Evolutionary conservation across 139 green algal species (phyloP).

Genomic region (Coccomyxa sp.): DNA sequence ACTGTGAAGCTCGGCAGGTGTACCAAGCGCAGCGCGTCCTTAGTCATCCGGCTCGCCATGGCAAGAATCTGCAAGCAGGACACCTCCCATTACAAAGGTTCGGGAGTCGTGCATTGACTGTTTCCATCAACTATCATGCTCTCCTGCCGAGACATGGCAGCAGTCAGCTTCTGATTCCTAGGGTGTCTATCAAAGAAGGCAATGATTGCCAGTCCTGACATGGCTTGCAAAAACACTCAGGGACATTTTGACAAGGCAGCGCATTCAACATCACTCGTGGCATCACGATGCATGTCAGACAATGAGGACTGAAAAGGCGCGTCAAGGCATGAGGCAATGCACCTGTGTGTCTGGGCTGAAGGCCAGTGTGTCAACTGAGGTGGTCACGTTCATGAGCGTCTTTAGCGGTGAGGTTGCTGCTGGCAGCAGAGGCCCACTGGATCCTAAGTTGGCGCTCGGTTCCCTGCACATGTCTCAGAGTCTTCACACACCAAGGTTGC

Average conservation of each 20-base stretch:
- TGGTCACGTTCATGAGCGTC: slow-evolving; percentile 85
- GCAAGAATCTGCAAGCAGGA: slow-evolving; percentile 59
- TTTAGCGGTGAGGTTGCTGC: slow-evolving; percentile 28
- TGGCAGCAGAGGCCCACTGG: neutral
- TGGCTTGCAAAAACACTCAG: too few relatives aligned
- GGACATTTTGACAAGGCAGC: too few relatives aligned
- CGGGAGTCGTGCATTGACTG: too few relatives aligned
- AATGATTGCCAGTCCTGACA: too few relatives aligned
- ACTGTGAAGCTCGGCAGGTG: slow-evolving; percentile 80
- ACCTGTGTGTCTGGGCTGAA: slow-evolving; percentile 81
- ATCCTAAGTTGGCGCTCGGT: neutral
- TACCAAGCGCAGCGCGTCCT: slow-evolving; percentile 82
- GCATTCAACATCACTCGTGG: too few relatives aligned
- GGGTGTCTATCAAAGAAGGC: too few relatives aligned
- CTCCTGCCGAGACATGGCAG: neutral
- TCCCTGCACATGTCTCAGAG: neutral
- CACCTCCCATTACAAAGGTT: too few relatives aligned
- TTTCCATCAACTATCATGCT: neutral
- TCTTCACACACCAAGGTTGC: too few relatives aligned
- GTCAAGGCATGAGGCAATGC: neutral
- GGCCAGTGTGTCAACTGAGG: slow-evolving; percentile 68
- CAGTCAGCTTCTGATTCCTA: neutral
- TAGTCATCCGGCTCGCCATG: slow-evolving; percentile 76
- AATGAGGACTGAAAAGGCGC: too few relatives aligned
- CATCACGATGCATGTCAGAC: too few relatives aligned